Percentiles rank a stretch among this genome's conserved stretches.
These are phyloP conservation scores for Delonix regia DNA, from an alignment of 306 rosid genomes.

Conservation along the genomic window DNA sequence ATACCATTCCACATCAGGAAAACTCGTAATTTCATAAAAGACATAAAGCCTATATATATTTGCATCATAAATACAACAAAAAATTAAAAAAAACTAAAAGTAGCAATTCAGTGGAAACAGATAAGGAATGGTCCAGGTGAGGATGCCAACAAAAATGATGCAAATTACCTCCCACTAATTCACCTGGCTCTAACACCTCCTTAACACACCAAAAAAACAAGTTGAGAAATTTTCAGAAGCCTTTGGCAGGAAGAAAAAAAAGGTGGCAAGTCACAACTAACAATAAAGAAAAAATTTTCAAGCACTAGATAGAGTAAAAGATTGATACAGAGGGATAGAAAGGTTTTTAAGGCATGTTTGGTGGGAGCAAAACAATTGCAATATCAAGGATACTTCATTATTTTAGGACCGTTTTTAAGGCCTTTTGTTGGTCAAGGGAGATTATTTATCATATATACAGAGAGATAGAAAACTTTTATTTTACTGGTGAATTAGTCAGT, in stretches of 20 bases:
- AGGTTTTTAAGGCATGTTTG: background rate
- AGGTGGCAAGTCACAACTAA: background rate
- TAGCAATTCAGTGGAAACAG: conserved; percentile 13
- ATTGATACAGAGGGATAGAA: no score
- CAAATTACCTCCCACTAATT: conserved; percentile 8
- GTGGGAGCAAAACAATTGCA: background rate
- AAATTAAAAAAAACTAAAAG: conserved; percentile 20
- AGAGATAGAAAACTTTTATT: background rate
- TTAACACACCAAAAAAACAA: conserved; percentile 9
- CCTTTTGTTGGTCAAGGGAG: background rate
- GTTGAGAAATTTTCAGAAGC: conserved; percentile 23
- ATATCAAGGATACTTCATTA: background rate
- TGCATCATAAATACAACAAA: conserved; percentile 24
- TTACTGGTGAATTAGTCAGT: background rate
- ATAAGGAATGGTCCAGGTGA: conserved; percentile 6
- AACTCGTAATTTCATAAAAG: conserved; percentile 18
- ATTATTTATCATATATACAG: conserved; percentile 11
- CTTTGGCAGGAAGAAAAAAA: background rate
- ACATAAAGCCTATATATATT: conserved; percentile 20
- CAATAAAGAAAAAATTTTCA: background rate
- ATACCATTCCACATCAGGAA: conserved; percentile 4
- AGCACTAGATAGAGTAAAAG: background rate
- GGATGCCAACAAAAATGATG: conserved; percentile 16
- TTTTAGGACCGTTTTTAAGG: background rate
- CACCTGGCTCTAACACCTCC: conserved; percentile 29